Evolutionary conservation across 2,329 filamentous ascomycete genomes (phyloP).

Genomic region (Apiospora aurea): DNA sequence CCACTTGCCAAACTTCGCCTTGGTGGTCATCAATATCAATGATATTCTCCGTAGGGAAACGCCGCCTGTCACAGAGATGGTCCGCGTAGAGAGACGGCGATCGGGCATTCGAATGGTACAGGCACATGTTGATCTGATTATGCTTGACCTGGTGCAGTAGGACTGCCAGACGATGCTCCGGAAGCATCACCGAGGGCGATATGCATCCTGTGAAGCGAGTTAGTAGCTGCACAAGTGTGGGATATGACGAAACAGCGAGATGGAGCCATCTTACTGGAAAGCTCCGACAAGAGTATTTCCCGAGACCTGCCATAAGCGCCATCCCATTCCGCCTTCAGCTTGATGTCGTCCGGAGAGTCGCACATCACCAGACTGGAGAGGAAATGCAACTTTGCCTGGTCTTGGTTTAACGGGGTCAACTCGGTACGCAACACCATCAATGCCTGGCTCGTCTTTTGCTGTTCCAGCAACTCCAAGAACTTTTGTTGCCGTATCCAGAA

Average conservation of each 20-base stretch:
- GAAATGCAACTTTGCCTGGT: slow-evolving; percentile 78
- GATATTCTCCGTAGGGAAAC: slow-evolving; percentile 78
- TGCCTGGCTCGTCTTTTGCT: slow-evolving; percentile 74
- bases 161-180: slow-evolving; percentile 84
- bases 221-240: slow-evolving; percentile 26
- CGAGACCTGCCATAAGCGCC: slow-evolving; percentile 79
- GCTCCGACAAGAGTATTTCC: slow-evolving; percentile 75
- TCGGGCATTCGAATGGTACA: slow-evolving; percentile 84
- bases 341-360: slow-evolving; percentile 77
- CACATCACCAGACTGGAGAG: slow-evolving; percentile 94
- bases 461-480: slow-evolving; percentile 88
- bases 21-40: slow-evolving; percentile 75
- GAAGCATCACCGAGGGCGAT: slow-evolving; percentile 96
- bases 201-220: slow-evolving; percentile 71
- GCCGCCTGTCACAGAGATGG: slow-evolving; percentile 79
- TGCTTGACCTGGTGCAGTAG: slow-evolving; percentile 85
- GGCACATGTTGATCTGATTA: slow-evolving; percentile 80
- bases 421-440: slow-evolving; percentile 86
- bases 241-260: background rate
- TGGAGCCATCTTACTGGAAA: slow-evolving; percentile 72
- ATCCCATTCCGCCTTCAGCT: slow-evolving; percentile 82
- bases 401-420: slow-evolving; percentile 83
- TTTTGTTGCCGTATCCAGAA: slow-evolving; percentile 94
- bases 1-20: slow-evolving; percentile 90
- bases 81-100: slow-evolving; percentile 89